phyloP scores from a whole-genome alignment of 1,139 yeast genomes.

The Lodderomyces oxycetoniae region DNA sequence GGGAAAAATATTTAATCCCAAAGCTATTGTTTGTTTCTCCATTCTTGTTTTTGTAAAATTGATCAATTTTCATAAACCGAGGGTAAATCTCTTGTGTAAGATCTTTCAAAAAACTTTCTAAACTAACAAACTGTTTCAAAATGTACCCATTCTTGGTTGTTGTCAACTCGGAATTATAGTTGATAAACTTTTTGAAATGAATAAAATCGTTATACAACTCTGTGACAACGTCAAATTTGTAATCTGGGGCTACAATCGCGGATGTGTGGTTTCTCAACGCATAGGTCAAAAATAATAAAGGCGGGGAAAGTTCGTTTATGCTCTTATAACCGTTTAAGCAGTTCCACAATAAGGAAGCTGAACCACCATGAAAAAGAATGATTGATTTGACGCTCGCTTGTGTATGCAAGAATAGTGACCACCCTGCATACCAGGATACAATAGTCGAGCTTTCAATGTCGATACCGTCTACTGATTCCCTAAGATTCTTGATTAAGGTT shows the following conservation, averaged over 20 bases:
- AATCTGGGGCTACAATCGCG: constrained; percentile 31
- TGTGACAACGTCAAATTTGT: constrained; percentile 27
- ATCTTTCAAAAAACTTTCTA: constrained; percentile 28
- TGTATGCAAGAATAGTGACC: constrained; percentile 33
- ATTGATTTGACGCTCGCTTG: constrained; percentile 33
- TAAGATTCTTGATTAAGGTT: constrained; percentile 27
- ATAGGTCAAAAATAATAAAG: constrained; percentile 24
- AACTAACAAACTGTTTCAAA: constrained; percentile 20
- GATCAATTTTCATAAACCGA: constrained; percentile 23
- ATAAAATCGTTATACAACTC: constrained; percentile 24
- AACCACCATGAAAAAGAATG: constrained; percentile 32
- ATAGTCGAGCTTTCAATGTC: constrained; percentile 37
- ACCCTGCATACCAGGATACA: constrained; percentile 35
- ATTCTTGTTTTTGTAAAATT: constrained; percentile 17
- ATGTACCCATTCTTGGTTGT: constrained; percentile 13
- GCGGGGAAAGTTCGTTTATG: constrained; percentile 22
- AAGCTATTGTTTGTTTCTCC: constrained; percentile 5
- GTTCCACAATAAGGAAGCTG: constrained; percentile 30
- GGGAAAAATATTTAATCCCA: constrained; percentile 18
- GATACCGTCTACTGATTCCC: constrained; percentile 27
- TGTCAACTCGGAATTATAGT: constrained; percentile 15
- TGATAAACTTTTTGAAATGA: constrained; percentile 20
- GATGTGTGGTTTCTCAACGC: constrained; percentile 25
- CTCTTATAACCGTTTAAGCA: constrained; percentile 21
- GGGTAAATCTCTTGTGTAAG: constrained; percentile 28